These are phyloP conservation scores for Friedmanniomyces simplex DNA, from an alignment of 495 filamentous ascomycete genomes.

Conservation along the genomic window DNA sequence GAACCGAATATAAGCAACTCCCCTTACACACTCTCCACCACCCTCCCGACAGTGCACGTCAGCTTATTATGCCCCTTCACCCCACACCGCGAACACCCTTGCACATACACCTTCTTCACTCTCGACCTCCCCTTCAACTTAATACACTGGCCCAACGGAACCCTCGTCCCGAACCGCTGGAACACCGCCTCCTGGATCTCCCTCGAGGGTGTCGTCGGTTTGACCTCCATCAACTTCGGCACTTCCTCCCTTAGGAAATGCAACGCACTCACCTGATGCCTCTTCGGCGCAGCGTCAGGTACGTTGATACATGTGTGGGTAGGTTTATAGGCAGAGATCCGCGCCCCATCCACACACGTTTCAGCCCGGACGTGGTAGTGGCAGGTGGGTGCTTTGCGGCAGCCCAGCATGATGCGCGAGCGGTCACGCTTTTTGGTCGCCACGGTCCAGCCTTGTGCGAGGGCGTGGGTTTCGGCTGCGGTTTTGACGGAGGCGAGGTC, in stretches of 20 bases:
- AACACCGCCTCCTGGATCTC: slow-evolving; percentile 4
- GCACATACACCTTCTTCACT: background rate
- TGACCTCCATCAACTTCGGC: slow-evolving; percentile 4
- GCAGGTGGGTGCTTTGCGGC: background rate
- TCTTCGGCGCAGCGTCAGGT: background rate
- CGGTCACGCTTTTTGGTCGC: slow-evolving; percentile 2
- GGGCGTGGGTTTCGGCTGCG: background rate
- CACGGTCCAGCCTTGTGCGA: background rate
- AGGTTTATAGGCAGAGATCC: background rate
- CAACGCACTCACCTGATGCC: background rate
- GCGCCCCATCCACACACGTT: background rate
- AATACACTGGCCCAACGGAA: background rate
- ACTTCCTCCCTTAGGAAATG: background rate
- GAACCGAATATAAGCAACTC: background rate
- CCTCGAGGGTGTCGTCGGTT: background rate
- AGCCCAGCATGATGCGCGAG: background rate
- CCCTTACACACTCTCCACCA: background rate
- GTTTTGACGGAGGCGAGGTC: background rate
- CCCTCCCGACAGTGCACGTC: slow-evolving; percentile 1
- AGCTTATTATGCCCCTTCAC: background rate
- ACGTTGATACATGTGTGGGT: background rate
- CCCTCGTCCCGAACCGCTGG: background rate
- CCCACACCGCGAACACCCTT: background rate
- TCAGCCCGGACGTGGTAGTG: slow-evolving; percentile 1
- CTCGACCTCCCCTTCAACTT: background rate